Percentiles rank a stretch among this genome's conserved stretches.
Conservation (phyloP, 495 filamentous ascomycete genomes). For the Chaetomium cochliodes region DNA sequence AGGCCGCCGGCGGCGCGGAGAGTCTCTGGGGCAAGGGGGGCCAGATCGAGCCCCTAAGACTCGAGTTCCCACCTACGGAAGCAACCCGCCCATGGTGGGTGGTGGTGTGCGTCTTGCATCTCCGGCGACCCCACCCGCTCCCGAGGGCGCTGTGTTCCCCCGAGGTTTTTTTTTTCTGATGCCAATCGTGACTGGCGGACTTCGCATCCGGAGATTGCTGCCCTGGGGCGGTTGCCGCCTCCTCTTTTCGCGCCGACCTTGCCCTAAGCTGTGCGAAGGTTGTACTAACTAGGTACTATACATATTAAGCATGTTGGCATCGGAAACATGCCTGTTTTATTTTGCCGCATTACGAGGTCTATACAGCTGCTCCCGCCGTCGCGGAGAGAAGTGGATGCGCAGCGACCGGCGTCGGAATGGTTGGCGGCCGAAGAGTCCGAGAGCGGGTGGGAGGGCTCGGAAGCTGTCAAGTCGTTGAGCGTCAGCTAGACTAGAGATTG, state of each 20-base stretch:
- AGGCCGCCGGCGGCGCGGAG: slow-evolving; percentile 3
- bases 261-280: neutral
- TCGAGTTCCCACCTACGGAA: slow-evolving; percentile 18
- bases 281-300: too few species aligned
- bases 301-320: too few species aligned
- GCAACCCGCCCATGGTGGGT: slow-evolving; percentile 1
- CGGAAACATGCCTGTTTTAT: too few species aligned
- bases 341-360: too few species aligned
- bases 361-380: too few species aligned
- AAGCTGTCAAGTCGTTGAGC: slow-evolving; percentile 9
- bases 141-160: slow-evolving; percentile 17
- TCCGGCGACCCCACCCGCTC: slow-evolving; percentile 14
- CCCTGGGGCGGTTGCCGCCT: neutral
- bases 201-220: slow-evolving; percentile 16
- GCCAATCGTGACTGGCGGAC: slow-evolving; percentile 4
- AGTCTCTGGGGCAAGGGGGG: neutral
- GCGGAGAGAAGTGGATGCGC: neutral
- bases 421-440: slow-evolving; percentile 22
- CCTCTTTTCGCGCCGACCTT: neutral
- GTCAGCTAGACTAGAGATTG: neutral
- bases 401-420: slow-evolving; percentile 7
- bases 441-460: slow-evolving; percentile 15
- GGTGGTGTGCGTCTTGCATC: slow-evolving; percentile 1
- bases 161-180: neutral
- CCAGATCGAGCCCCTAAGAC: slow-evolving; percentile 8